These are phyloP conservation scores for Malassezia furfur DNA, from an alignment of 1,284 basidiomycete genomes.

Conservation along the genomic window DNA sequence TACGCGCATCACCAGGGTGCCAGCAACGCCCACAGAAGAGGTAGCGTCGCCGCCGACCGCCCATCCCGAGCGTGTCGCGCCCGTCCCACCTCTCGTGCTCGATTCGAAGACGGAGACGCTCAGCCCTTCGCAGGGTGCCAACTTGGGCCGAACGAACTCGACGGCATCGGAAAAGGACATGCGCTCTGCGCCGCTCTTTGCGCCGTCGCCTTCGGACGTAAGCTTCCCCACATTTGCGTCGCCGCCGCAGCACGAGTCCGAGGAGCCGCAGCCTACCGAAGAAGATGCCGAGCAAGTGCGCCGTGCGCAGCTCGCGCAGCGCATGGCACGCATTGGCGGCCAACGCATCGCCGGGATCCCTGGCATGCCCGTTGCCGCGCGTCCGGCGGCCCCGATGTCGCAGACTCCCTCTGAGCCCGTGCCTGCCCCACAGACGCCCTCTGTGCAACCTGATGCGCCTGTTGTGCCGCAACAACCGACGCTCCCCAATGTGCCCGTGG, in stretches of 20 bases:
- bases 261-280: too few species aligned
- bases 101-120: background rate
- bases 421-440: background rate
- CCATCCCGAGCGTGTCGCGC: background rate
- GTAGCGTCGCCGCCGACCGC: background rate
- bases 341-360: conserved; percentile 8
- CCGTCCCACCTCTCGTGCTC: background rate
- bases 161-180: background rate
- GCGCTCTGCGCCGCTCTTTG: background rate
- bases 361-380: background rate
- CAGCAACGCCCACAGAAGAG: background rate
- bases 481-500: background rate
- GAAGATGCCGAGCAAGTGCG: conserved; percentile 1
- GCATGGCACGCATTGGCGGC: conserved; percentile 11
- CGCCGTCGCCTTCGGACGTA: background rate
- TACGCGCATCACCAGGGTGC: background rate
- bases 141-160: background rate
- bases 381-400: background rate
- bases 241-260: too few species aligned
- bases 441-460: background rate
- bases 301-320: conserved; percentile 2
- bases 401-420: background rate
- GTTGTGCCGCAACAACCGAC: background rate
- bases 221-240: too few species aligned
- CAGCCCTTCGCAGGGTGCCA: background rate